These are phyloP conservation scores for Kodamaea jinghongensis DNA, from an alignment of 805 yeast genomes.

Conservation along the genomic window DNA sequence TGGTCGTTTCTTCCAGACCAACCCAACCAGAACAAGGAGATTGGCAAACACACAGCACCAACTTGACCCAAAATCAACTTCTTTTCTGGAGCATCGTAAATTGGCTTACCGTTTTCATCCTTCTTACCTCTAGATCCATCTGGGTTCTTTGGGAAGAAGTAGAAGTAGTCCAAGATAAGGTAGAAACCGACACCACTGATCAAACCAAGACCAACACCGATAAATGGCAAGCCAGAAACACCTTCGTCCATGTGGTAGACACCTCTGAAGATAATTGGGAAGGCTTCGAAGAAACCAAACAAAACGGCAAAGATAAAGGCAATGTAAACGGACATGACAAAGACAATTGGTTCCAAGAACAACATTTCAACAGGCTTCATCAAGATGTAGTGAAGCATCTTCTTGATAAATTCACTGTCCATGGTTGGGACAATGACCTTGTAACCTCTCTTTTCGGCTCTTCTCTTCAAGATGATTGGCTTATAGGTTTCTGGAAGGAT, in stretches of 20 bases:
- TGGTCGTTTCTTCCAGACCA: slow-evolving; percentile 58
- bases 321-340: slow-evolving; percentile 64
- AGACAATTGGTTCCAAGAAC: slow-evolving; percentile 69
- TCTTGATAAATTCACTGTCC: slow-evolving; percentile 36
- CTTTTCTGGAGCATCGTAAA: slow-evolving; percentile 59
- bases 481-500: slow-evolving; percentile 73
- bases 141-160: slow-evolving; percentile 54
- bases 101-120: slow-evolving; percentile 54
- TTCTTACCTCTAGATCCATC: slow-evolving; percentile 59
- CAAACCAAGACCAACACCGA: slow-evolving; percentile 71
- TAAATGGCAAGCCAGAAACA: slow-evolving; percentile 64
- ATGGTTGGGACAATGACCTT: slow-evolving; percentile 38
- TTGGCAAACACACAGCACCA: slow-evolving; percentile 66
- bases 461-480: slow-evolving; percentile 55
- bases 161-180: slow-evolving; percentile 45
- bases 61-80: slow-evolving; percentile 59
- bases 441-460: slow-evolving; percentile 62
- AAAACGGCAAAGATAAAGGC: slow-evolving; percentile 76
- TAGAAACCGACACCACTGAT: slow-evolving; percentile 53
- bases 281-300: slow-evolving; percentile 79
- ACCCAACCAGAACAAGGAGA: slow-evolving; percentile 75
- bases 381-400: slow-evolving; percentile 49
- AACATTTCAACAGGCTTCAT: slow-evolving; percentile 69
- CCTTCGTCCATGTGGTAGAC: slow-evolving; percentile 59
- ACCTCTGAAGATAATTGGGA: slow-evolving; percentile 69